Evolutionary conservation across 495 filamentous ascomycete species (phyloP).

Genomic region (Trichocladium uniseriatum): DNA sequence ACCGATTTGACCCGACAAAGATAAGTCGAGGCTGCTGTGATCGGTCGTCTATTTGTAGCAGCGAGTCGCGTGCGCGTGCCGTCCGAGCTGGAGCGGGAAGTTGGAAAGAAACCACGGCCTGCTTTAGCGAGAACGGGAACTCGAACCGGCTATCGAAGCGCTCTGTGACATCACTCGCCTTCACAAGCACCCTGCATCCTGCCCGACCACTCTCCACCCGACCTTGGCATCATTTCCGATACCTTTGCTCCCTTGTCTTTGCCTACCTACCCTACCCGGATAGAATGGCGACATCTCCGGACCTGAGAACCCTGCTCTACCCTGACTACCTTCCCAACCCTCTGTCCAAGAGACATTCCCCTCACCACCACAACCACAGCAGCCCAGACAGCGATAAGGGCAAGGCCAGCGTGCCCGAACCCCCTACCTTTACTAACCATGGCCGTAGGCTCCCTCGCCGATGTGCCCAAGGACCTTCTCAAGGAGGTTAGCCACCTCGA

Average conservation of each 20-base stretch:
- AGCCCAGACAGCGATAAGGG: constrained; percentile 17
- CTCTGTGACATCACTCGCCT: constrained; percentile 5
- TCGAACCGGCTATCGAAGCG: not conserved
- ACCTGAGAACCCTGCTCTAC: constrained; percentile 12
- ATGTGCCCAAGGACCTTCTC: constrained; percentile 71
- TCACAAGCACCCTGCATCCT: not conserved
- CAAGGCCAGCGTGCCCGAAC: constrained; percentile 14
- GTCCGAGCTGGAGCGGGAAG: not conserved
- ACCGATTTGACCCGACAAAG: not conserved
- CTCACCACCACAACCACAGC: constrained; percentile 11
- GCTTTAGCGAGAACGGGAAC: not conserved
- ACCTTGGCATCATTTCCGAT: not conserved
- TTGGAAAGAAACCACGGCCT: no score
- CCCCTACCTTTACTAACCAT: constrained; percentile 18
- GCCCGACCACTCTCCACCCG: not conserved
- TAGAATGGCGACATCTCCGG: constrained; percentile 8
- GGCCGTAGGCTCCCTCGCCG: constrained; percentile 30
- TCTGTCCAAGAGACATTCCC: constrained; percentile 6
- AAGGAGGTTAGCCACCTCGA: constrained; percentile 80
- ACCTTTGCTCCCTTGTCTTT: not conserved
- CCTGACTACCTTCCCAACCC: constrained; percentile 9
- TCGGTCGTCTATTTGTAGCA: not conserved
- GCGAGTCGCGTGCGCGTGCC: not conserved
- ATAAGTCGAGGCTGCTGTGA: not conserved
- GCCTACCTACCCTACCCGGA: not conserved